phyloP scores from a whole-genome alignment of 352 stramenopile genomes.

The Pilasporangium apinafurcum region DNA sequence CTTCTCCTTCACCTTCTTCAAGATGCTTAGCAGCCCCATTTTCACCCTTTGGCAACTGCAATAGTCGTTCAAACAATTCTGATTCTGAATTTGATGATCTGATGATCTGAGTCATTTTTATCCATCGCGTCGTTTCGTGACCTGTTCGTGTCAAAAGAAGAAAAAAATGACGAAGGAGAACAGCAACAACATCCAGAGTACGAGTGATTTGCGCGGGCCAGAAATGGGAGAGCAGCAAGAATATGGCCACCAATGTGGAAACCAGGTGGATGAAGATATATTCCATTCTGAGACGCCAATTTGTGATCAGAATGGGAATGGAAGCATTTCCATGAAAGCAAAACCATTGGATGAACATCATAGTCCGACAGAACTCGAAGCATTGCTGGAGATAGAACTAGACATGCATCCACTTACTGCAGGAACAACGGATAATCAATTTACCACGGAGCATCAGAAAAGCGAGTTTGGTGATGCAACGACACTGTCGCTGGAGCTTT shows the following conservation, averaged over 20 bases:
- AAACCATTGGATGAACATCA: background rate
- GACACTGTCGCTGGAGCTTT: conserved; percentile 45
- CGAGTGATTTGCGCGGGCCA: conserved; percentile 4
- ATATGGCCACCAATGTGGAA: conserved; percentile 8
- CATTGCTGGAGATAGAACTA: conserved; percentile 42
- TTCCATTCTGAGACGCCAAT: background rate
- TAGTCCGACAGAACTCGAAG: conserved; percentile 22
- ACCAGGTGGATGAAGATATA: conserved; percentile 8
- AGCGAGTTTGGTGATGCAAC: conserved; percentile 2
- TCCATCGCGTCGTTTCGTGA: background rate
- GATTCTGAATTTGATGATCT: too few species aligned
- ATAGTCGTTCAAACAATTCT: too few species aligned
- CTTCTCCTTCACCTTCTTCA: conserved; percentile 99
- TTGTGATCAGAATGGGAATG: background rate
- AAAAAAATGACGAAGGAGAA: conserved; percentile 7
- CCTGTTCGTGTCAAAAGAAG: background rate
- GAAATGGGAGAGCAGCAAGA: conserved; percentile 1
- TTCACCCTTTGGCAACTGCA: too few species aligned
- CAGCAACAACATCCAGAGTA: background rate
- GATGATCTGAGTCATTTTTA: background rate
- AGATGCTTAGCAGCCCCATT: conserved; percentile 92
- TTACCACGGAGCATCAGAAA: conserved; percentile 4
- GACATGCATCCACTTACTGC: conserved; percentile 17
- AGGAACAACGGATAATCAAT: conserved; percentile 23
- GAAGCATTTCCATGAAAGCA: background rate